A percentile compares a stretch with the other conserved stretches of the same genome.
phyloP scores from a whole-genome alignment of 371 early-diverging fungal species.

The Umbelopsis sp. region DNA sequence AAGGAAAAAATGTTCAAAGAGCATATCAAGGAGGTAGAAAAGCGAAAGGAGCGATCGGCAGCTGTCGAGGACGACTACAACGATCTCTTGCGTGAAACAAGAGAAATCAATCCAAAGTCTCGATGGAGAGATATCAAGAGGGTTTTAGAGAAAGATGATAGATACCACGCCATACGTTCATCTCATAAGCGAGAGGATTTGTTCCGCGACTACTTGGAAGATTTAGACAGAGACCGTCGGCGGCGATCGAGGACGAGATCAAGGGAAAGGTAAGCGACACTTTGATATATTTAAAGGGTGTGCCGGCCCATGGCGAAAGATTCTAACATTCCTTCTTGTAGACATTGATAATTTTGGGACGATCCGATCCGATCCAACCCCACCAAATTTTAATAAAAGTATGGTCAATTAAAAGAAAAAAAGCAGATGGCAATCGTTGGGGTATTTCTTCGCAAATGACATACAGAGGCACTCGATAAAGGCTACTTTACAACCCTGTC shows the following conservation, averaged over 20 bases:
- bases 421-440: too few species aligned
- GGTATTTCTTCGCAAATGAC: too few species aligned
- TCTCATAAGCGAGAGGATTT: conserved; percentile 62
- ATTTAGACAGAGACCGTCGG: conserved; percentile 21
- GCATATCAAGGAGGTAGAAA: conserved; percentile 3
- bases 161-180: conserved; percentile 60
- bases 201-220: conserved; percentile 61
- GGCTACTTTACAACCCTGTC: neutral
- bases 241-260: neutral
- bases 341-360: too few species aligned
- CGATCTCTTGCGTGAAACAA: conserved; percentile 48
- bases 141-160: conserved; percentile 57
- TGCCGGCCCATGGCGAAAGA: too few species aligned
- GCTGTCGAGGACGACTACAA: conserved; percentile 47
- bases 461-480: neutral
- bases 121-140: conserved; percentile 62
- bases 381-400: too few species aligned
- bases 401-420: too few species aligned
- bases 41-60: conserved; percentile 24
- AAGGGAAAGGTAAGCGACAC: neutral
- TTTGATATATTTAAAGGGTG: too few species aligned
- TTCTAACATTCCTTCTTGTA: too few species aligned
- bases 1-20: conserved; percentile 33
- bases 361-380: too few species aligned
- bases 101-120: conserved; percentile 48